Conservation (phyloP, 495 filamentous ascomycete species). For the Apodospora peruviana region DNA sequence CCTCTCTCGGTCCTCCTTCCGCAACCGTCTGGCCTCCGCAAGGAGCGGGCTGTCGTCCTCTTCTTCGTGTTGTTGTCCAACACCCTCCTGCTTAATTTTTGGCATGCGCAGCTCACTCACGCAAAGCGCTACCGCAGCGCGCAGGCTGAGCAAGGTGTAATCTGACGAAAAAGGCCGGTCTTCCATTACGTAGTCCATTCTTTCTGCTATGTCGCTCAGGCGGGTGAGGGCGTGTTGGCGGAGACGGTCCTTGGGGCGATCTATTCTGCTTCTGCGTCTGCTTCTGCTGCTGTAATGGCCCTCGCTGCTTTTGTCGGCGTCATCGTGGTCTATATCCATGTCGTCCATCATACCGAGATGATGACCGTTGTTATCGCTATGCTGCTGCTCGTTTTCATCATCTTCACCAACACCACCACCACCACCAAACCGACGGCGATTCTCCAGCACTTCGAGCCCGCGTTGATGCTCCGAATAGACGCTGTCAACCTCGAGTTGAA, state of each 20-base stretch:
- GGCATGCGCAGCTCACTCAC: slow-evolving; percentile 52
- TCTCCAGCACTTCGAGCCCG: no score
- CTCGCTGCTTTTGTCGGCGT: not conserved
- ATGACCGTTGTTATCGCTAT: no score
- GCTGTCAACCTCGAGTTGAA: no score
- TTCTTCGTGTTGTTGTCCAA: no score
- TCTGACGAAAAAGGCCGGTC: slow-evolving; percentile 60
- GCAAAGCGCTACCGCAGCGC: slow-evolving; percentile 65
- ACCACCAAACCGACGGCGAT: no score
- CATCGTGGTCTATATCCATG: no score
- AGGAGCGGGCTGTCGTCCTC: no score
- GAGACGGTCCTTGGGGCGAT: slow-evolving; percentile 14
- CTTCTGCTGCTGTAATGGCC: not conserved
- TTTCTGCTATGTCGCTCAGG: slow-evolving; percentile 46
- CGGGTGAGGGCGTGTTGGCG: slow-evolving; percentile 19
- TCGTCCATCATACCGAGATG: no score
- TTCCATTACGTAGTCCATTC: slow-evolving; percentile 59
- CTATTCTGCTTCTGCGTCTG: not conserved
- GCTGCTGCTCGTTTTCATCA: no score
- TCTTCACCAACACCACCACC: no score
- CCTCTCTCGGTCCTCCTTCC: slow-evolving; percentile 18
- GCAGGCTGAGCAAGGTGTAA: slow-evolving; percentile 51
- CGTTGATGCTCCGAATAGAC: no score
- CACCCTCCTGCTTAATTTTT: not conserved
- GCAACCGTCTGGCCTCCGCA: no score